These are phyloP conservation scores for Geotrichum macrosporum DNA, from an alignment of 1,139 yeast genomes.

Conservation along the genomic window DNA sequence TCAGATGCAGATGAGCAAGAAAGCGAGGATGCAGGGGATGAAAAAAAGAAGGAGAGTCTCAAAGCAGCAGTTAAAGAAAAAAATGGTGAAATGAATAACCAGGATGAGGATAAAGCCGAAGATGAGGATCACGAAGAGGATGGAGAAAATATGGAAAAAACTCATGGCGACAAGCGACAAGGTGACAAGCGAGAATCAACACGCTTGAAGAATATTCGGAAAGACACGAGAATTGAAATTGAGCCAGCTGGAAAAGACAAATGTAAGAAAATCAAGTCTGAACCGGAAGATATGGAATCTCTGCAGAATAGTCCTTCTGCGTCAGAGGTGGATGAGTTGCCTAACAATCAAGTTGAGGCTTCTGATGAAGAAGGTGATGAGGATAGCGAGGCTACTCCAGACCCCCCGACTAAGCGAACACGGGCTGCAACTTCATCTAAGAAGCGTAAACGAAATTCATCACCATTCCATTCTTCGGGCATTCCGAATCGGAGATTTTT, in stretches of 20 bases:
- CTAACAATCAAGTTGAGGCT: not conserved
- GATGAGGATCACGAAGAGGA: not conserved
- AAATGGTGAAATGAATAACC: not conserved
- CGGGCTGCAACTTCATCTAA: slow-evolving; percentile 11
- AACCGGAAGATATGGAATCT: slow-evolving; percentile 3
- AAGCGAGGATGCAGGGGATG: slow-evolving; percentile 4
- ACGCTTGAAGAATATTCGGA: slow-evolving; percentile 1
- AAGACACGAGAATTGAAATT: slow-evolving; percentile 18
- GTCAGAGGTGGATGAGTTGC: slow-evolving; percentile 5
- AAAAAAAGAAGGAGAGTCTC: slow-evolving; percentile 2
- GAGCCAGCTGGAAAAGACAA: not conserved
- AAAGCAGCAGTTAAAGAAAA: no score
- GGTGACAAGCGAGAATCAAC: slow-evolving; percentile 3
- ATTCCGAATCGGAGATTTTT: slow-evolving; percentile 32
- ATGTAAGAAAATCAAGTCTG: not conserved
- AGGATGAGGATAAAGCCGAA: slow-evolving; percentile 6
- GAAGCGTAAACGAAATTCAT: slow-evolving; percentile 27
- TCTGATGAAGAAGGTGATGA: slow-evolving; percentile 6
- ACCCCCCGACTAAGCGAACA: slow-evolving; percentile 16
- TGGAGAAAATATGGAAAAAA: no score
- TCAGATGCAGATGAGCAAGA: not conserved
- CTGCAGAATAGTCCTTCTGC: not conserved
- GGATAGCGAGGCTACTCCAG: slow-evolving; percentile 14
- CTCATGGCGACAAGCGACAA: no score
- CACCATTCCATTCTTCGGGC: slow-evolving; percentile 25